Conservation (phyloP, 2,329 filamentous ascomycete species). For the Fusarium goolgardi region DNA sequence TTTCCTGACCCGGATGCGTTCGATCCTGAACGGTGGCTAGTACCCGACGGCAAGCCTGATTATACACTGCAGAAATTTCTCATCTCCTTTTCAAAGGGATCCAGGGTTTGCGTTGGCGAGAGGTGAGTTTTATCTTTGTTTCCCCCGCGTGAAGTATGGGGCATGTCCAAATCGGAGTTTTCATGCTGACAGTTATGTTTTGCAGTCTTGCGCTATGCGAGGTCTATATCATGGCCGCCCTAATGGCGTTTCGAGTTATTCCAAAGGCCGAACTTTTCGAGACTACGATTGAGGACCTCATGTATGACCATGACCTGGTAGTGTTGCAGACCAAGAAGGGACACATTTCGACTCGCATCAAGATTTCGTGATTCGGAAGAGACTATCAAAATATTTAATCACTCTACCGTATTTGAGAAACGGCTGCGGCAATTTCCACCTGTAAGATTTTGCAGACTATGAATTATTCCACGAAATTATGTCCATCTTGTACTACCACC, state of each 20-base stretch:
- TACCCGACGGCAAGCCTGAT: slow-evolving; percentile 39
- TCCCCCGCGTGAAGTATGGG: fast-evolving
- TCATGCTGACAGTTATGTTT: neutral
- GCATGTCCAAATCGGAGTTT: neutral
- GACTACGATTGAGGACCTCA: slow-evolving; percentile 30
- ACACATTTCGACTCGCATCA: slow-evolving; percentile 18
- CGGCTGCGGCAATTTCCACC: too few relatives aligned
- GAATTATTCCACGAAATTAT: too few relatives aligned
- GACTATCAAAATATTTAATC: too few relatives aligned
- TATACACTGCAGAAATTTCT: slow-evolving; percentile 40
- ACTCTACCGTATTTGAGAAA: too few relatives aligned
- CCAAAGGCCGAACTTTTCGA: slow-evolving; percentile 25
- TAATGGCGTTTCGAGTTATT: slow-evolving; percentile 24
- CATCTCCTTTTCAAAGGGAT: slow-evolving; percentile 36
- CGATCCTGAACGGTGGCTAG: slow-evolving; percentile 48
- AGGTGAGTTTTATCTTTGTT: slow-evolving; percentile 18
- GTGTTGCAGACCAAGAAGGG: slow-evolving; percentile 38
- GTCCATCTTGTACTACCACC: too few relatives aligned
- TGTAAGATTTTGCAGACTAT: too few relatives aligned
- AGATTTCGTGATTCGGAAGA: neutral
- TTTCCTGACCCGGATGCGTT: slow-evolving; percentile 52
- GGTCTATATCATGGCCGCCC: slow-evolving; percentile 28
- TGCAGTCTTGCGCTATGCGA: slow-evolving; percentile 37
- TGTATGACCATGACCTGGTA: slow-evolving; percentile 36
- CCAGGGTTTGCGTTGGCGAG: slow-evolving; percentile 38